phyloP scores from a whole-genome alignment of 2,329 filamentous ascomycete genomes.

The Microdochium nivale region DNA sequence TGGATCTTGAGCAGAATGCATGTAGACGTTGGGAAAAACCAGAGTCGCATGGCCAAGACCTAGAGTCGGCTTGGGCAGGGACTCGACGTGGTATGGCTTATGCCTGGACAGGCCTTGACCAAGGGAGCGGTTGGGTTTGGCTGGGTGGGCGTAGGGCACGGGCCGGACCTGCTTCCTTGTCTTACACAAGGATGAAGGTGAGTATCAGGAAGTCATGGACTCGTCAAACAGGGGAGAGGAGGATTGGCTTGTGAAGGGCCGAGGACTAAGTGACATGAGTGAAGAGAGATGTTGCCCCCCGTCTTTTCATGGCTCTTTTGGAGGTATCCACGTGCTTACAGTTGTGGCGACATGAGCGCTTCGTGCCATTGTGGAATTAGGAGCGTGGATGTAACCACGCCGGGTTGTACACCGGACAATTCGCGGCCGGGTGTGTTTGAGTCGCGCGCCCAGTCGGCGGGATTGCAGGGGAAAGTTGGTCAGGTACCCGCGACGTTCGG shows the following conservation, averaged over 20 bases:
- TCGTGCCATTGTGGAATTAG: background rate
- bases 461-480: no score
- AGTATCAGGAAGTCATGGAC: slow-evolving; percentile 7
- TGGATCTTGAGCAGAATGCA: background rate
- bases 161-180: slow-evolving; percentile 8
- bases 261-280: background rate
- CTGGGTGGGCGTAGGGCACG: slow-evolving; percentile 1
- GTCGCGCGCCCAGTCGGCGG: background rate
- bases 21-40: background rate
- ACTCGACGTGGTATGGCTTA: background rate
- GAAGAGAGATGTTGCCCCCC: no score
- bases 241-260: slow-evolving; percentile 1
- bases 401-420: background rate
- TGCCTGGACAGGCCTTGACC: background rate
- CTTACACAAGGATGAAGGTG: slow-evolving; percentile 7
- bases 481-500: no score
- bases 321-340: background rate
- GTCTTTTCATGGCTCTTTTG: background rate
- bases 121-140: background rate
- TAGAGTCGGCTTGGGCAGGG: background rate
- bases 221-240: background rate
- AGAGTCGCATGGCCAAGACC: background rate
- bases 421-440: no score
- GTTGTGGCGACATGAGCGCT: background rate
- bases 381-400: background rate